Evolutionary conservation across 108 stramenopile species (phyloP).

Genomic region (Heterococcus sp.): DNA sequence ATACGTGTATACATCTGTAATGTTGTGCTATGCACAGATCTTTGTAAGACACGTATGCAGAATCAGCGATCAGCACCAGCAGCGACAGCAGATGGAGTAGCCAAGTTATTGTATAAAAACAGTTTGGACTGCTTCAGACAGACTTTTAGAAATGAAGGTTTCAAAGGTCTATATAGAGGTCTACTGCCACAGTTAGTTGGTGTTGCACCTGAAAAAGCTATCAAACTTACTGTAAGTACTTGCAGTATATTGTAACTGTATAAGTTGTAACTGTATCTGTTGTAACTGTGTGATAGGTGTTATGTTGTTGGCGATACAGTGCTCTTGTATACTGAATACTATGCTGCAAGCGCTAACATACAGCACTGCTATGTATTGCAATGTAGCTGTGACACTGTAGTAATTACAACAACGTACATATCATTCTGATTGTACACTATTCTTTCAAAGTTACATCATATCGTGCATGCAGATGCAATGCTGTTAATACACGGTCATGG

Average conservation of each 20-base stretch:
- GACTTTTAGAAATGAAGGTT: slow-evolving; percentile 38
- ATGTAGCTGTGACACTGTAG: no score
- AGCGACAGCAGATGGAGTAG: background rate
- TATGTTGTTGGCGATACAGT: background rate
- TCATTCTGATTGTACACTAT: no score
- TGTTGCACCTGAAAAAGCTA: slow-evolving; percentile 61
- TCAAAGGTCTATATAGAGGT: slow-evolving; percentile 58
- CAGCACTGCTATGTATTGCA: no score
- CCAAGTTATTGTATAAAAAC: slow-evolving; percentile 14
- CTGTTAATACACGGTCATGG: no score
- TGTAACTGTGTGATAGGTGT: background rate
- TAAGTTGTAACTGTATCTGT: background rate
- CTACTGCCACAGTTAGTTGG: slow-evolving; percentile 58
- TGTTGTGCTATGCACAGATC: background rate
- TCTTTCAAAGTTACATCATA: no score
- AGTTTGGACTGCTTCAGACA: slow-evolving; percentile 55
- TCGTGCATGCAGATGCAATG: no score
- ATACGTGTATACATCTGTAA: background rate
- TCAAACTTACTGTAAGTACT: slow-evolving; percentile 49
- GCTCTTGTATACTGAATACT: background rate
- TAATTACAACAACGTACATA: no score
- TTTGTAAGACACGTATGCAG: background rate
- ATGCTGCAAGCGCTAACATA: no score
- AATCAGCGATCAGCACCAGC: background rate
- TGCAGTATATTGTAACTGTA: background rate